Percentiles rank a stretch among this genome's conserved stretches.
phyloP scores from a whole-genome alignment of 805 yeast genomes.

The Lachancea quebecensis region DNA sequence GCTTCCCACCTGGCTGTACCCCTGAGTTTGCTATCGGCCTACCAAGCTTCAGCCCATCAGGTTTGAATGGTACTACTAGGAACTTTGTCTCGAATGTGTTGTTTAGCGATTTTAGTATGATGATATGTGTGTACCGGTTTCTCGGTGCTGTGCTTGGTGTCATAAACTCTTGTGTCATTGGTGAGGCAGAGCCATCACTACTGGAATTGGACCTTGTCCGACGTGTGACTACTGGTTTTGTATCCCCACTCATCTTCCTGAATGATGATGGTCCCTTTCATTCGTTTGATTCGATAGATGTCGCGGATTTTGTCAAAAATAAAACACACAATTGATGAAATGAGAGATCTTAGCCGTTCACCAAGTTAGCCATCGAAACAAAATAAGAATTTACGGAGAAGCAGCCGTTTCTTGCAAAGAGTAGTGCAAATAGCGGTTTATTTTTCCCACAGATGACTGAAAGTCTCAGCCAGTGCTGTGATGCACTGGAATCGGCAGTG shows the following conservation, averaged over 20 bases:
- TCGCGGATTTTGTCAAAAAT: neutral
- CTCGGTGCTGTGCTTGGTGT: constrained; percentile 9
- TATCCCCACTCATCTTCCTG: neutral
- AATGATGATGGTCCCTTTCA: neutral
- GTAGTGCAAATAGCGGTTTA: too few relatives aligned
- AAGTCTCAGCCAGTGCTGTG: constrained; percentile 19
- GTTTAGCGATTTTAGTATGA: constrained; percentile 71
- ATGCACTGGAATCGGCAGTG: constrained; percentile 19
- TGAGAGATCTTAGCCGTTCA: too few relatives aligned
- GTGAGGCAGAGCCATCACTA: constrained; percentile 9
- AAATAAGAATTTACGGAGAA: too few relatives aligned
- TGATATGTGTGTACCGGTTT: constrained; percentile 43
- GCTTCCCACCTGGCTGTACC: constrained; percentile 16
- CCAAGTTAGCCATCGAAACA: too few relatives aligned
- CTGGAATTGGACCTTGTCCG: constrained; percentile 11
- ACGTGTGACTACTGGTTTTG: constrained; percentile 2
- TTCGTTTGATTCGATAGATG: neutral
- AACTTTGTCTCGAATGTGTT: constrained; percentile 77
- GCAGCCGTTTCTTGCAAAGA: too few relatives aligned
- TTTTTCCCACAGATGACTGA: constrained; percentile 17
- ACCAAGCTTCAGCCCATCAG: constrained; percentile 81
- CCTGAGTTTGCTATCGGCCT: constrained; percentile 56
- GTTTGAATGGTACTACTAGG: constrained; percentile 69
- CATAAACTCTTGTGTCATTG: constrained; percentile 1
- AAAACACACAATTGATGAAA: too few relatives aligned